Evolutionary conservation across 2,329 filamentous ascomycete species (phyloP).

Genomic region (Monosporascus cannonballus): DNA sequence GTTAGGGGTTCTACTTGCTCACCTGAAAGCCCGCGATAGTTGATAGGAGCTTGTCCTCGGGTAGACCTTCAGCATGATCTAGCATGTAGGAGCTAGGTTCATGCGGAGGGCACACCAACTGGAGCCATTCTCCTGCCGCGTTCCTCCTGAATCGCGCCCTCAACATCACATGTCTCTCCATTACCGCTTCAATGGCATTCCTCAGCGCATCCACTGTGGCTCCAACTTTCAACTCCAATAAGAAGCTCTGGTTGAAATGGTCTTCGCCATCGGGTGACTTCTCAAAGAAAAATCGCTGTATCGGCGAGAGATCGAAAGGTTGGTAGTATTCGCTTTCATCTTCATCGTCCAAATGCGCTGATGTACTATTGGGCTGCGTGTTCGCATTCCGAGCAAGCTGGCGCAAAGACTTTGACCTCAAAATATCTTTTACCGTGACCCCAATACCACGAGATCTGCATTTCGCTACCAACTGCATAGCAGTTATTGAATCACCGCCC

Average conservation of each 20-base stretch:
- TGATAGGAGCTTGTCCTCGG: background rate
- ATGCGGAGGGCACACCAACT: background rate
- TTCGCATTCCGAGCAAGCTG: conserved; percentile 18
- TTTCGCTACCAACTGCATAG: conserved; percentile 36
- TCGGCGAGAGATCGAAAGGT: conserved; percentile 36
- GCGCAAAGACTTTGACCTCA: conserved; percentile 19
- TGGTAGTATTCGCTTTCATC: conserved; percentile 2
- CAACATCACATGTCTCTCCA: conserved; percentile 29
- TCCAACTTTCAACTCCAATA: conserved; percentile 26
- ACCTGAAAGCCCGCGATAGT: background rate
- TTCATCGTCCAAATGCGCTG: conserved; percentile 5
- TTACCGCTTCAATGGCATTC: conserved; percentile 17
- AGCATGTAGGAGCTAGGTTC: background rate
- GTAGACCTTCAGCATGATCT: background rate
- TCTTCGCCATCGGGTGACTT: conserved; percentile 24
- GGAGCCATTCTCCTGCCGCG: background rate
- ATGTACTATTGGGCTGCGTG: conserved; percentile 2
- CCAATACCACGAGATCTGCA: conserved; percentile 24
- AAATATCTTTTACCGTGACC: conserved; percentile 27
- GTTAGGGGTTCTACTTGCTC: too few relatives aligned
- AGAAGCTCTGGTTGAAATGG: conserved; percentile 32
- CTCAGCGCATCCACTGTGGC: conserved; percentile 10
- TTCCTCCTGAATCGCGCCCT: conserved; percentile 23
- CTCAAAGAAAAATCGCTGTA: conserved; percentile 37
- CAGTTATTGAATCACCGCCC: conserved; percentile 38